These are phyloP conservation scores for Hemisphaericaspora xylanilytica DNA, from an alignment of 1,139 yeast genomes.

Conservation along the genomic window DNA sequence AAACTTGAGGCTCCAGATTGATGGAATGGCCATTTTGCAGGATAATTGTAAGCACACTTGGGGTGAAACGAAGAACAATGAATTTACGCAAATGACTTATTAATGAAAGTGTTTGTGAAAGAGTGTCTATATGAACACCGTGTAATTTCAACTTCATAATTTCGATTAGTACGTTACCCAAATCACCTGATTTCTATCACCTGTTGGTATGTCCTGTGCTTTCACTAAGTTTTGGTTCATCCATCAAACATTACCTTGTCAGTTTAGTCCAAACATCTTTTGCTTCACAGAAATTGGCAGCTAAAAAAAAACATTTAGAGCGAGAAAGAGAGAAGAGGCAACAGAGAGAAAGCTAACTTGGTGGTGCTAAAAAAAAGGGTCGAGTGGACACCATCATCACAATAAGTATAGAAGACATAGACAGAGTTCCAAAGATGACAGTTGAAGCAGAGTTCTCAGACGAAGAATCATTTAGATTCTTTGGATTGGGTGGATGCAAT, in stretches of 20 bases:
- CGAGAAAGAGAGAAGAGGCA: no score
- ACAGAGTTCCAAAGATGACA: conserved; percentile 10
- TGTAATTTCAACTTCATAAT: conserved; percentile 40
- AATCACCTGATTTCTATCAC: no score
- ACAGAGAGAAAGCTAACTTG: no score
- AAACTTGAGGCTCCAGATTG: conserved; percentile 56
- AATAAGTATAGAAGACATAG: no score
- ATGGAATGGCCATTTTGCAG: conserved; percentile 42
- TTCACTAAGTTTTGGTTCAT: no score
- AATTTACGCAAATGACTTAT: conserved; percentile 30
- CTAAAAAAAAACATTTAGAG: no score
- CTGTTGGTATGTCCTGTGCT: background rate
- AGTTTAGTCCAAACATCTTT: no score
- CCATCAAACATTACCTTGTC: no score
- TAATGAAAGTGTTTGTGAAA: conserved; percentile 30
- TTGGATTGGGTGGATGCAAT: conserved; percentile 99
- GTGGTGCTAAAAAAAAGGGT: no score
- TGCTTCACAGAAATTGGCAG: no score
- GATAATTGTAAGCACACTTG: conserved; percentile 44
- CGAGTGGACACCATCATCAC: conserved; percentile 4
- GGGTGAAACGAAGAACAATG: conserved; percentile 47
- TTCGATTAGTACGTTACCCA: background rate
- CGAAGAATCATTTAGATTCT: conserved; percentile 56
- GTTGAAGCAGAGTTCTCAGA: conserved; percentile 22
- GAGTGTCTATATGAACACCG: conserved; percentile 28